These are phyloP conservation scores for Collybiopsis luxurians DNA, from an alignment of 768 basidiomycete species.

Conservation along the genomic window DNA sequence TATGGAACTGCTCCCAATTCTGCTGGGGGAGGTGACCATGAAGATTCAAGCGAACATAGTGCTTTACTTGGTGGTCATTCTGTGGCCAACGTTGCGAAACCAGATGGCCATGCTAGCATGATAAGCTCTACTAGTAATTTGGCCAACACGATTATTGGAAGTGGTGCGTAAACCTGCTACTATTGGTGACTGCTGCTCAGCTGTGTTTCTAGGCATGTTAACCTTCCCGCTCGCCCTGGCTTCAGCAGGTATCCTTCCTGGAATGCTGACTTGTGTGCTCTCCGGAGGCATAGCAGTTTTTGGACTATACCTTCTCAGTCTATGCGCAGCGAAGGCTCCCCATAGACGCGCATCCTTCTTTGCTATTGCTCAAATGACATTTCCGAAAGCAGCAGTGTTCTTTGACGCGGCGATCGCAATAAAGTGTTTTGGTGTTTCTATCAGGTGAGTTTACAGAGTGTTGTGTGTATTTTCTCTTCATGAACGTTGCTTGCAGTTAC, in stretches of 20 bases:
- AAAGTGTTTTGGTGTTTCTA: constrained; percentile 96
- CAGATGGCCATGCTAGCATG: constrained; percentile 69
- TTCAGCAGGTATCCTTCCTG: constrained; percentile 85
- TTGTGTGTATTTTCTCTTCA: neutral
- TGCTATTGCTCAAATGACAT: constrained; percentile 79
- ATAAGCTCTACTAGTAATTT: constrained; percentile 75
- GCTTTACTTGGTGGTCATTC: constrained; percentile 54
- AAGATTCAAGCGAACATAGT: constrained; percentile 42
- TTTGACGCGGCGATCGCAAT: constrained; percentile 94
- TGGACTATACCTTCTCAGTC: constrained; percentile 84
- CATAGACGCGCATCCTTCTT: constrained; percentile 83
- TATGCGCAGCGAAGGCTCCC: constrained; percentile 75
- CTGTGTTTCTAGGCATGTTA: constrained; percentile 63
- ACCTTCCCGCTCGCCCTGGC: constrained; percentile 91
- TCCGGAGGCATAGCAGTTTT: constrained; percentile 77
- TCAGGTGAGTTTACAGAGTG: constrained; percentile 56
- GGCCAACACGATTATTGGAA: constrained; percentile 89
- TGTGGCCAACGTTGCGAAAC: constrained; percentile 18
- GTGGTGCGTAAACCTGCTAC: constrained; percentile 45
- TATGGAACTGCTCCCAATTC: constrained; percentile 55
- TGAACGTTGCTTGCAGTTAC: constrained; percentile 48
- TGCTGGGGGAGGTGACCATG: constrained; percentile 29
- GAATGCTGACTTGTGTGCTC: constrained; percentile 82
- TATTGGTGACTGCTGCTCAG: neutral
- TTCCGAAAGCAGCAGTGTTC: constrained; percentile 81